Evolutionary conservation across 2,329 filamentous ascomycete species (phyloP).

Genomic region (Diaporthe citriasiana): DNA sequence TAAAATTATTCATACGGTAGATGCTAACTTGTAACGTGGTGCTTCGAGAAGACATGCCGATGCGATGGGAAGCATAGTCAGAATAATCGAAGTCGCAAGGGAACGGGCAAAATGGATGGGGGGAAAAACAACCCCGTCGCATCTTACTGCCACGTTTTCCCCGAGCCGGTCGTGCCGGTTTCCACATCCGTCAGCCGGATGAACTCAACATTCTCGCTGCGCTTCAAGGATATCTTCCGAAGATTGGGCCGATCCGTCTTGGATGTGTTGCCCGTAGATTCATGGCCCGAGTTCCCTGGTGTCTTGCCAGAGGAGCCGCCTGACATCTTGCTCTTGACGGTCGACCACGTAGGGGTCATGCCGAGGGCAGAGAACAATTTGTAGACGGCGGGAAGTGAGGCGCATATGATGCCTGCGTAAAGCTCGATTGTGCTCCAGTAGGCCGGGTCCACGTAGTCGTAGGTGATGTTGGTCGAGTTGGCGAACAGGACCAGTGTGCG

Average conservation of each 20-base stretch:
- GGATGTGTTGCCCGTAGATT: not conserved
- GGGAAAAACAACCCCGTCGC: too few species aligned
- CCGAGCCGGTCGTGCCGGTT: not conserved
- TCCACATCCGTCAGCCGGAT: conserved; percentile 17
- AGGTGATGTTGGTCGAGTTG: conserved; percentile 28
- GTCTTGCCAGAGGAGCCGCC: conserved; percentile 11
- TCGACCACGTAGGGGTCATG: not conserved
- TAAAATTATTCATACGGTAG: conserved; percentile 1
- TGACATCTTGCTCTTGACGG: conserved; percentile 7
- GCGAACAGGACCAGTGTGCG: conserved; percentile 4
- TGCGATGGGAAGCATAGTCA: conserved; percentile 1
- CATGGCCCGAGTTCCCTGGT: not conserved
- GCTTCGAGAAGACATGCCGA: not conserved
- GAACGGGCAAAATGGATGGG: not conserved
- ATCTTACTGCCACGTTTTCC: not conserved
- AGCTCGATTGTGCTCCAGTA: conserved; percentile 32
- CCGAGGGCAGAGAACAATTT: conserved; percentile 22
- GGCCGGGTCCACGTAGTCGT: conserved; percentile 4
- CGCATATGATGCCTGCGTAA: conserved; percentile 18
- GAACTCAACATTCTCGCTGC: not conserved
- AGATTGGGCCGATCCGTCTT: not conserved
- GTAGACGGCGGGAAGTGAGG: conserved; percentile 19
- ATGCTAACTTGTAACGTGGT: not conserved
- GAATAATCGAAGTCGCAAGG: not conserved
- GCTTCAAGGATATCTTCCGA: conserved; percentile 3